Base-by-base conservation (phyloP, 192 early-diverging fungal genomes). In the Gigaspora rosea region DNA sequence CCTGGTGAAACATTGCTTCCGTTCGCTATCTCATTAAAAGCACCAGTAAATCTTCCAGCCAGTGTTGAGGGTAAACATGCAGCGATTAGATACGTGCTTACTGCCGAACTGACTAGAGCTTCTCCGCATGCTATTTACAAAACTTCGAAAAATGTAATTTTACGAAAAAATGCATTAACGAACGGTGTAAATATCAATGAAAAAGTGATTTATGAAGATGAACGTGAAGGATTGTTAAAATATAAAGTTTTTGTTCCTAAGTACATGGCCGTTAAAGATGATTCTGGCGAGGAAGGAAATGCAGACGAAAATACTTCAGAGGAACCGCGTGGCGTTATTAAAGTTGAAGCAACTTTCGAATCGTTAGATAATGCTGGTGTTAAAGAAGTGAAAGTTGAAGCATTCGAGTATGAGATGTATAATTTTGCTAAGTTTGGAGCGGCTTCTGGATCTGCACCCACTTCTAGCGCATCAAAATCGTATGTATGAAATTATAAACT, bases 351-450 rank as follows among this genome's bases (percentile, higher is more conserved):
- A 8, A 59, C 75, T 7, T 76, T 76, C 20, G 75, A 76, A 22
- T 65, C 65, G 0, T 51, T 76, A 2, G 65, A 76, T 51, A 76
- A 76, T 41, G 56, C 75, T 36, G 65, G 51, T 1, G 63, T 76
- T 33, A 76, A 76, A 27, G 75, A 76, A 67, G 75, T 76, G 3
- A 76, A 76, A 67, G 75, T 76, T 33, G 75, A 76, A 56, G 63
- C 75, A 22, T 76, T 76, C 41, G 75, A 76, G 54, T 76, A 76
- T 57, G 75, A 76, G 56, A 76, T 76, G 75, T 76, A 76, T 46
- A 76, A 67, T 66, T 54, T 76, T 63, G 49, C 75, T 5, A 76
- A 76, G 66, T 56, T 67, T 51, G 49, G n/a, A 41, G n/a, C 75
- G 13, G 22, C 49, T 52, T n/a, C 35, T 51, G 52, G 73, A 7